Evolutionary conservation across 345 rosid genomes (phyloP).

Genomic region (Salix exigua): DNA sequence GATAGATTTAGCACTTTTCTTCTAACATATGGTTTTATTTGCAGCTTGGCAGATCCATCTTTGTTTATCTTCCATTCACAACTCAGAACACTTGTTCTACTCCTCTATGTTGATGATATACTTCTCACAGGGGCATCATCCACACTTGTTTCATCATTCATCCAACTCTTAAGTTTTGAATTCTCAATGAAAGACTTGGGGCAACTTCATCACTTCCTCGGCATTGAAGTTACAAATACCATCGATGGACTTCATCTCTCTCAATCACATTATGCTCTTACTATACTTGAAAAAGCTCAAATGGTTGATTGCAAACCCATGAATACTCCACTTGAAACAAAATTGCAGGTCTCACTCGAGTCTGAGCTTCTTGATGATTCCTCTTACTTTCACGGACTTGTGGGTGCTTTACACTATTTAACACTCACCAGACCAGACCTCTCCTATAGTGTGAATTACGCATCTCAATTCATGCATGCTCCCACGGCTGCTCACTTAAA

Average conservation of each 20-base stretch:
- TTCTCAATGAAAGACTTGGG: not conserved
- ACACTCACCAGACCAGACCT: not conserved
- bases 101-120: no score
- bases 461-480: not conserved
- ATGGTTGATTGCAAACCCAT: not conserved
- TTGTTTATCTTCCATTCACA: no score
- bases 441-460: not conserved
- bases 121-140: no score
- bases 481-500: fast-evolving
- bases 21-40: no score
- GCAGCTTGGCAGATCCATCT: no score
- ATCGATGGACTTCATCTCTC: not conserved
- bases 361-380: not conserved
- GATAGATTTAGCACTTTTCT: no score
- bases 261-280: not conserved
- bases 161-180: no score
- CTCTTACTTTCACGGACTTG: not conserved
- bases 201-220: not conserved
- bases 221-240: not conserved
- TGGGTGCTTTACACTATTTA: not conserved
- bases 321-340: not conserved
- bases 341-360: not conserved
- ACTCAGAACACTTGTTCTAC: no score
- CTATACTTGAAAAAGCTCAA: not conserved
- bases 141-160: no score